A percentile compares a stretch with the other conserved stretches of the same genome.
phyloP scores from a whole-genome alignment of 345 rosid species.

The Populus euphratica region DNA sequence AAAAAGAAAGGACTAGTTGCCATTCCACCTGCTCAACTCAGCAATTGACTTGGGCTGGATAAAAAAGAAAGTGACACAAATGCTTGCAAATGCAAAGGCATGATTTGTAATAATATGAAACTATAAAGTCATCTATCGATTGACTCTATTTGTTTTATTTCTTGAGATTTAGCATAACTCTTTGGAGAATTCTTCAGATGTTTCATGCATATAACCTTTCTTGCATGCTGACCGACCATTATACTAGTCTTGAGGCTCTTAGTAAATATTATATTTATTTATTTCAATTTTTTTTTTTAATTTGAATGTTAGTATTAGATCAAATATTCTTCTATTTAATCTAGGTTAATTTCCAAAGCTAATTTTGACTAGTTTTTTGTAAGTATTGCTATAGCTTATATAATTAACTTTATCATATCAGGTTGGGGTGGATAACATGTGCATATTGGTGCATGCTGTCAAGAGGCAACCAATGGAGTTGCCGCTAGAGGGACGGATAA shows the following conservation, averaged over 20 bases:
- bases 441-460: slow-evolving; percentile 92
- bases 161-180: not conserved
- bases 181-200: not conserved
- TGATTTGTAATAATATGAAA: not conserved
- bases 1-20: not conserved
- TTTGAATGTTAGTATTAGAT: not conserved
- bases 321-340: too few relatives aligned
- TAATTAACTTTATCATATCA: slow-evolving; percentile 23
- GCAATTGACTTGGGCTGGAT: not conserved
- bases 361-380: not conserved
- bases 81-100: not conserved
- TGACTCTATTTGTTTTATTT: not conserved
- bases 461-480: slow-evolving; percentile 82
- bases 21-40: not conserved
- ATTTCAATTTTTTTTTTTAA: not conserved
- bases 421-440: slow-evolving; percentile 99
- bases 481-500: slow-evolving; percentile 71
- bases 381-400: slow-evolving; percentile 8
- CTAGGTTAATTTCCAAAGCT: not conserved
- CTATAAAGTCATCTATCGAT: not conserved
- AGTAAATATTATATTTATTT: not conserved
- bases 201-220: not conserved
- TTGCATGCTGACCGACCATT: not conserved
- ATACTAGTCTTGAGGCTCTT: not conserved
- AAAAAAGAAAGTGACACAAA: not conserved